Conservation (phyloP, 1,139 yeast genomes). For the Hyphopichia fennica region DNA sequence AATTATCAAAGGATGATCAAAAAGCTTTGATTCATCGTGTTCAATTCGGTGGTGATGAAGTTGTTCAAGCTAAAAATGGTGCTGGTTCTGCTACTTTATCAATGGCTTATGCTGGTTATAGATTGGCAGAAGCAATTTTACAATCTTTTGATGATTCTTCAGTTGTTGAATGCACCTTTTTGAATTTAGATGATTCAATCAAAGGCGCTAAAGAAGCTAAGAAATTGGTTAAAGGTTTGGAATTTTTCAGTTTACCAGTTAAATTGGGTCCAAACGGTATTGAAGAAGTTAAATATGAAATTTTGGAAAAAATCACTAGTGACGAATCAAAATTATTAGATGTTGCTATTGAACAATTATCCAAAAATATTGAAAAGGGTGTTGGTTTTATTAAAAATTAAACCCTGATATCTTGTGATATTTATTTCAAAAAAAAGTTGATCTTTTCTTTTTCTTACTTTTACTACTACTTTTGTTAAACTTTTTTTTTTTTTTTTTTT, state of each 20-base stretch:
- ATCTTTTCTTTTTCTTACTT: no score
- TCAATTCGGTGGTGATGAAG: constrained; percentile 99
- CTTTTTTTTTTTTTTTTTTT: no score
- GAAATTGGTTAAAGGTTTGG: constrained; percentile 70
- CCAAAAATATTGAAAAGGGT: constrained; percentile 68
- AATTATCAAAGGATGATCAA: constrained; percentile 52
- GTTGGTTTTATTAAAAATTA: constrained; percentile 44
- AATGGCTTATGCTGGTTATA: constrained; percentile 98
- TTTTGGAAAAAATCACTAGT: constrained; percentile 53
- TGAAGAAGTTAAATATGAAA: constrained; percentile 53
- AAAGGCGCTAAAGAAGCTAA: constrained; percentile 79
- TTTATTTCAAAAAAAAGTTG: no score
- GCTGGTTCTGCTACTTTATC: constrained; percentile 99
- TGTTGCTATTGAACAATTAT: constrained; percentile 81
- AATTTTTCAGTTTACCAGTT: constrained; percentile 91
- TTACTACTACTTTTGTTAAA: no score
- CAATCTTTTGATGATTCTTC: constrained; percentile 62
- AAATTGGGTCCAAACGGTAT: constrained; percentile 90
- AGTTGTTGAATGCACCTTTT: constrained; percentile 77
- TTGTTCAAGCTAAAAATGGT: constrained; percentile 97
- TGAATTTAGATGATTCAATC: constrained; percentile 43
- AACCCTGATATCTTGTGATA: no score
- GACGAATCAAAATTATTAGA: constrained; percentile 76
- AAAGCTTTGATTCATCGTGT: constrained; percentile 86
- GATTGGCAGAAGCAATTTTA: constrained; percentile 86